These are phyloP conservation scores for Sutorius eximius DNA, from an alignment of 1,284 basidiomycete genomes.

Conservation along the genomic window DNA sequence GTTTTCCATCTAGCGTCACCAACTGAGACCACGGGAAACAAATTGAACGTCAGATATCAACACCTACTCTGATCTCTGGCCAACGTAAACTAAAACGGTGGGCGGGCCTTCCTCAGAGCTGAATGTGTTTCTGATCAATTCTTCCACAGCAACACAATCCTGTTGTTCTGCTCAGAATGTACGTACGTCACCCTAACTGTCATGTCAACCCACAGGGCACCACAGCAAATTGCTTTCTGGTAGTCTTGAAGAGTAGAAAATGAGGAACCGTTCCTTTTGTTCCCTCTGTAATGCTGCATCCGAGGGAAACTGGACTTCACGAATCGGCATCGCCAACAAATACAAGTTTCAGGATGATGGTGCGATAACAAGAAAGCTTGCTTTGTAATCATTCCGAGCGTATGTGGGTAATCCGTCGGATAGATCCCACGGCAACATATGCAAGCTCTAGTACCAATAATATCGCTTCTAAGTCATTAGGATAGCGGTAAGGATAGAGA, in stretches of 20 bases:
- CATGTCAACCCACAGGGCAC: constrained; percentile 57
- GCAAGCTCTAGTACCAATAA: constrained; percentile 7
- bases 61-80: constrained; percentile 64
- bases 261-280: constrained; percentile 50
- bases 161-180: constrained; percentile 33
- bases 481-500: constrained; percentile 17
- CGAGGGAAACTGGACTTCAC: constrained; percentile 24
- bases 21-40: not conserved
- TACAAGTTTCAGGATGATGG: not conserved
- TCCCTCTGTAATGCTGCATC: constrained; percentile 39
- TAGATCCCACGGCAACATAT: constrained; percentile 3
- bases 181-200: not conserved
- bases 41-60: not conserved
- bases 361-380: not conserved
- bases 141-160: constrained; percentile 75
- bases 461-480: constrained; percentile 20
- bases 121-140: constrained; percentile 58
- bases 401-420: constrained; percentile 10
- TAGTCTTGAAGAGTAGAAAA: constrained; percentile 66
- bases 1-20: constrained; percentile 60
- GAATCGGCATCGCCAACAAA: constrained; percentile 31
- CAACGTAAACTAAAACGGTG: constrained; percentile 73
- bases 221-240: constrained; percentile 50
- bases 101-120: constrained; percentile 51
- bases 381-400: not conserved